These are phyloP conservation scores for Primulina eburnea DNA, from an alignment of 257 asterid species.

Conservation along the genomic window DNA sequence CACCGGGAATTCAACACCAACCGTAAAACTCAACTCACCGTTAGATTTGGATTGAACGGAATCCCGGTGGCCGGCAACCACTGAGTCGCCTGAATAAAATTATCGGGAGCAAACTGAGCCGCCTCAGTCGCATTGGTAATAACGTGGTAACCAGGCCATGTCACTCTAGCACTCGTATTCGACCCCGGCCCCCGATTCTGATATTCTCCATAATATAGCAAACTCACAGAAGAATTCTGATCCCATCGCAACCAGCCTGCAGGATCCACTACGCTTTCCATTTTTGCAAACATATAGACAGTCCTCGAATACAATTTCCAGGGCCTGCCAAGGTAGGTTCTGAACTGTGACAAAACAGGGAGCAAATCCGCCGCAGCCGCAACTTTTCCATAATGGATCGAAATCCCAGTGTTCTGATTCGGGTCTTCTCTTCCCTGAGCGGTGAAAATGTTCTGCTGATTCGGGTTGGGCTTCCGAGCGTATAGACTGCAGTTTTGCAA, in stretches of 20 bases:
- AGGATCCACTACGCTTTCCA: constrained; percentile 59
- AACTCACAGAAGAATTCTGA: constrained; percentile 49
- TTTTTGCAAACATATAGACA: constrained; percentile 48
- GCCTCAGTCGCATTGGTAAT: constrained; percentile 60
- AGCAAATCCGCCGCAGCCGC: constrained; percentile 81
- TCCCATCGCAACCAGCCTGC: constrained; percentile 83
- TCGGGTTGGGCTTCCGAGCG: constrained; percentile 70
- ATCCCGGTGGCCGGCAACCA: constrained; percentile 59
- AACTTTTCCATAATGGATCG: constrained; percentile 63
- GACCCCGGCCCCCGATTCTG: constrained; percentile 88
- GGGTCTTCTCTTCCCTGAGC: constrained; percentile 97
- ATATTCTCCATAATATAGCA: constrained; percentile 84
- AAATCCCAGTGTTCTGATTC: constrained; percentile 92
- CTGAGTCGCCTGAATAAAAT: constrained; percentile 60
- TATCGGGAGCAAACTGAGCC: constrained; percentile 59
- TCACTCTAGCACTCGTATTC: constrained; percentile 66
- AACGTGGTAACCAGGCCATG: constrained; percentile 81
- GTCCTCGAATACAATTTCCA: constrained; percentile 84
- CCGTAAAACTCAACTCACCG: constrained; percentile 32
- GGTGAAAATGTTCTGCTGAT: constrained; percentile 81
- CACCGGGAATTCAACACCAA: background rate
- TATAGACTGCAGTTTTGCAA: constrained; percentile 74
- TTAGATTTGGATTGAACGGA: constrained; percentile 65
- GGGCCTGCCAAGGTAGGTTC: constrained; percentile 75
- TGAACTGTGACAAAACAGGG: constrained; percentile 61